Percentiles rank a stretch among this genome's conserved stretches.
These are phyloP conservation scores for Fusarium irregulare DNA, from an alignment of 2,329 filamentous ascomycete species.

Conservation along the genomic window DNA sequence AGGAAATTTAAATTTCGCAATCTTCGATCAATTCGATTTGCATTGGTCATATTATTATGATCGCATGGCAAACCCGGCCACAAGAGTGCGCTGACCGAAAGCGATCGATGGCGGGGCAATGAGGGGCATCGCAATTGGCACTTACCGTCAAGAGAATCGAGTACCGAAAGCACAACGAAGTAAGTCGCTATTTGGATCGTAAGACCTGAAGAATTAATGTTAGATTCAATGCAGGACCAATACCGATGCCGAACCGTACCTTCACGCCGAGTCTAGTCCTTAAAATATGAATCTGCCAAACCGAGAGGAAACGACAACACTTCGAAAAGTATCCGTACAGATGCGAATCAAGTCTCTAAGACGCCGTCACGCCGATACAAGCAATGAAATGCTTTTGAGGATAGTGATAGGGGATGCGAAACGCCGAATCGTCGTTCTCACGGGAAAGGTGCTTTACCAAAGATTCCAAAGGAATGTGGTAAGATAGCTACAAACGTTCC, in stretches of 20 bases:
- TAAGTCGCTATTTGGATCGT: conserved; percentile 44
- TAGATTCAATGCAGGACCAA: conserved; percentile 1
- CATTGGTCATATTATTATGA: not conserved
- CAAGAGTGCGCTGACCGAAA: not conserved
- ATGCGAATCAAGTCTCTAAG: conserved; percentile 52
- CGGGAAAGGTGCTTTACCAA: conserved; percentile 51
- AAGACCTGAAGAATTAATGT: conserved; percentile 35
- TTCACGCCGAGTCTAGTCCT: conserved; percentile 47
- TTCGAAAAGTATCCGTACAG: conserved; percentile 54
- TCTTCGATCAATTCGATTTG: not conserved
- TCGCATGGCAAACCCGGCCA: not conserved
- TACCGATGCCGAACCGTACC: conserved; percentile 18
- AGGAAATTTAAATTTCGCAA: not conserved
- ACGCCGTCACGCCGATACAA: conserved; percentile 56
- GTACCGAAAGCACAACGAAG: conserved; percentile 44
- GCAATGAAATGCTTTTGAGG: conserved; percentile 49
- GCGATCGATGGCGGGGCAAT: not conserved
- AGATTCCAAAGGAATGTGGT: conserved; percentile 56
- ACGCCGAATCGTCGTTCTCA: conserved; percentile 46
- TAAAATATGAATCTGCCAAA: conserved; percentile 46
- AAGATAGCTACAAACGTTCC: conserved; percentile 54
- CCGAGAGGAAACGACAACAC: conserved; percentile 51
- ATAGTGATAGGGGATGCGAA: conserved; percentile 43
- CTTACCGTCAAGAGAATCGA: conserved; percentile 42
- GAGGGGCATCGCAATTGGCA: not conserved